A percentile compares a stretch with the other conserved stretches of the same genome.
These are phyloP conservation scores for Penicillium paneum DNA, from an alignment of 2,329 filamentous ascomycete genomes.

Conservation along the genomic window DNA sequence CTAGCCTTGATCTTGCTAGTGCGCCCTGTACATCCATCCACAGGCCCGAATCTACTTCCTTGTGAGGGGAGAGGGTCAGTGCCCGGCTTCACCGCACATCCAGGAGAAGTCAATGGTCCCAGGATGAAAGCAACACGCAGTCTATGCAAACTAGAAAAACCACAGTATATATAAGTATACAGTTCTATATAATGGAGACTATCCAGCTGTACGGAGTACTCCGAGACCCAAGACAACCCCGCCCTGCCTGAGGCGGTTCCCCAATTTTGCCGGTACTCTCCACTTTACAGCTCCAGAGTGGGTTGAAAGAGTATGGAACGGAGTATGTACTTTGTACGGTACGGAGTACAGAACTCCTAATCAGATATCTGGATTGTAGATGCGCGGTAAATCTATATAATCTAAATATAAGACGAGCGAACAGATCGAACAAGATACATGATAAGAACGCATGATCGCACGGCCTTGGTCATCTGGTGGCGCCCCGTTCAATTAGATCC, in stretches of 20 bases:
- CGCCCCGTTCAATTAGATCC: background rate
- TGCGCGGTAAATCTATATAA: background rate
- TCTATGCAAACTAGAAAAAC: background rate
- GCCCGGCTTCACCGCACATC: slow-evolving; percentile 1
- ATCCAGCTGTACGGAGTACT: background rate
- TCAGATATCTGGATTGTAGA: background rate
- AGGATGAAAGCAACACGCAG: background rate
- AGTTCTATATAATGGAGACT: background rate
- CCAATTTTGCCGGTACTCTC: slow-evolving; percentile 23
- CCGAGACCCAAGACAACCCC: background rate
- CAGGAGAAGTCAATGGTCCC: background rate
- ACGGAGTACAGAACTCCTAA: slow-evolving; percentile 6
- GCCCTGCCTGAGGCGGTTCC: slow-evolving; percentile 1
- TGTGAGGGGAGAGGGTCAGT: background rate
- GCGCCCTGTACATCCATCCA: background rate
- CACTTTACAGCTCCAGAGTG: slow-evolving; percentile 21
- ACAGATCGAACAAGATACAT: background rate
- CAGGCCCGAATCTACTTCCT: background rate
- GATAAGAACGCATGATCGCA: background rate
- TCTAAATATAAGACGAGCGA: background rate
- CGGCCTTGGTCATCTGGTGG: background rate
- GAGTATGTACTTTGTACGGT: background rate
- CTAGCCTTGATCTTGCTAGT: background rate
- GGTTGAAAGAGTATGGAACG: slow-evolving; percentile 7
- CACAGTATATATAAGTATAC: background rate